A percentile compares a stretch with the other conserved stretches of the same genome.
These are phyloP conservation scores for Nymphaea colorata DNA, from an alignment of 164 flowering plant species.

Conservation along the genomic window DNA sequence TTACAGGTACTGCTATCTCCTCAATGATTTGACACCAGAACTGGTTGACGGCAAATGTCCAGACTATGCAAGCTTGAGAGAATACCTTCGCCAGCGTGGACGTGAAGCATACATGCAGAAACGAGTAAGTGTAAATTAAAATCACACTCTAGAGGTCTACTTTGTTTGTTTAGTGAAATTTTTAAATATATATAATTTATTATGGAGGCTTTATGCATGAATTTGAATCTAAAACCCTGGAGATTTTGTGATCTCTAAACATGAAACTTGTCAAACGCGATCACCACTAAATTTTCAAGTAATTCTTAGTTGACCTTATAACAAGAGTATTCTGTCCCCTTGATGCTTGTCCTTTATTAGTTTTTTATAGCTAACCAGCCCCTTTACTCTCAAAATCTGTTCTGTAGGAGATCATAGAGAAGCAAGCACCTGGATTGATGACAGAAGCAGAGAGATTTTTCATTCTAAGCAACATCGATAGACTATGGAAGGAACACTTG, in stretches of 20 bases:
- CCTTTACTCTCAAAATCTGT: neutral
- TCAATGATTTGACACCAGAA: conserved; percentile 82
- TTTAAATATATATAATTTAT: too few species aligned
- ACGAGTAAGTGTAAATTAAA: conserved; percentile 36
- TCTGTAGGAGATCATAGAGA: conserved; percentile 73
- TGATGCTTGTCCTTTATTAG: too few species aligned
- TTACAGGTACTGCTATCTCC: conserved; percentile 80
- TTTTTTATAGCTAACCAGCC: neutral
- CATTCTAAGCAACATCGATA: conserved; percentile 82
- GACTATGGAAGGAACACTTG: conserved; percentile 96
- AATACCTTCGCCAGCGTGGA: conserved; percentile 70
- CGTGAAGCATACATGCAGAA: conserved; percentile 91
- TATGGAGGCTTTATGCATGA: too few species aligned
- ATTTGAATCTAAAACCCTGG: too few species aligned
- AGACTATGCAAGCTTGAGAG: conserved; percentile 55
- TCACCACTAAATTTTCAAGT: too few species aligned
- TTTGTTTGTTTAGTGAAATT: too few species aligned
- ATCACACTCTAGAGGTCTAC: neutral
- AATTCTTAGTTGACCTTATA: too few species aligned
- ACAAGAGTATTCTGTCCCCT: too few species aligned
- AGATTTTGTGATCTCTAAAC: neutral
- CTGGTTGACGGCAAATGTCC: conserved; percentile 50
- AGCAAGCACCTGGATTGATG: conserved; percentile 87
- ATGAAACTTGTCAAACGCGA: neutral
- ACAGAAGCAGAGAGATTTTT: conserved; percentile 94